A percentile compares a stretch with the other conserved stretches of the same genome.
Evolutionary conservation across 305 asterid genomes (phyloP).

Genomic region (Plantago coronopus): DNA sequence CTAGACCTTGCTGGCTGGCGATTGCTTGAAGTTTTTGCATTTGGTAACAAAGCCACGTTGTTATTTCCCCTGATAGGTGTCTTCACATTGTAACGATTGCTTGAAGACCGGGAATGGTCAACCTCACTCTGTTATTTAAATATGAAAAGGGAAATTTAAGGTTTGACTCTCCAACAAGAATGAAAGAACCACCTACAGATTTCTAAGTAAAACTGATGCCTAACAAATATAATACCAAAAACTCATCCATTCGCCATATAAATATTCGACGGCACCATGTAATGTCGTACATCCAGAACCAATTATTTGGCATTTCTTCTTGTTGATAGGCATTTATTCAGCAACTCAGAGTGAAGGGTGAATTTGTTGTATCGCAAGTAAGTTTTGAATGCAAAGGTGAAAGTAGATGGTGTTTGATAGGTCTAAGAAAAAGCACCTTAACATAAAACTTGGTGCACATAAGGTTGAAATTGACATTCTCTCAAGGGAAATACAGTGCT

Average conservation of each 20-base stretch:
- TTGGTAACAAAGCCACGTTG: constrained; percentile 29
- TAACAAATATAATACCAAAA: neutral
- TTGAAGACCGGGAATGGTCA: constrained; percentile 47
- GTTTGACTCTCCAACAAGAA: neutral
- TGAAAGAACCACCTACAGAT: constrained; percentile 1
- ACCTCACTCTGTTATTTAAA: constrained; percentile 58
- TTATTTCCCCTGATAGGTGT: constrained; percentile 33
- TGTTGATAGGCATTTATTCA: neutral
- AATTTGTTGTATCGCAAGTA: too few species aligned
- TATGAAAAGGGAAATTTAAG: constrained; percentile 10
- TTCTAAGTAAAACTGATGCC: constrained; percentile 9
- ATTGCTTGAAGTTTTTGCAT: constrained; percentile 40
- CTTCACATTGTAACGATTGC: constrained; percentile 34
- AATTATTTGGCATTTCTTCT: constrained; percentile 3
- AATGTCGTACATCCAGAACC: neutral
- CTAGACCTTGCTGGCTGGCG: constrained; percentile 52
- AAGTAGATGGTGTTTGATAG: too few species aligned
- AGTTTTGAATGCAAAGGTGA: too few species aligned
- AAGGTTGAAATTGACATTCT: too few species aligned
- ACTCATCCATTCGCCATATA: neutral
- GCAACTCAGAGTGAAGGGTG: too few species aligned
- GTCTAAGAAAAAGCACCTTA: too few species aligned
- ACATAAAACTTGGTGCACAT: too few species aligned
- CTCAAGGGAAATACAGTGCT: too few species aligned
- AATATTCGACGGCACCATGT: neutral